Evolutionary conservation across 306 rosid genomes (phyloP).

Genomic region (Delonix regia): DNA sequence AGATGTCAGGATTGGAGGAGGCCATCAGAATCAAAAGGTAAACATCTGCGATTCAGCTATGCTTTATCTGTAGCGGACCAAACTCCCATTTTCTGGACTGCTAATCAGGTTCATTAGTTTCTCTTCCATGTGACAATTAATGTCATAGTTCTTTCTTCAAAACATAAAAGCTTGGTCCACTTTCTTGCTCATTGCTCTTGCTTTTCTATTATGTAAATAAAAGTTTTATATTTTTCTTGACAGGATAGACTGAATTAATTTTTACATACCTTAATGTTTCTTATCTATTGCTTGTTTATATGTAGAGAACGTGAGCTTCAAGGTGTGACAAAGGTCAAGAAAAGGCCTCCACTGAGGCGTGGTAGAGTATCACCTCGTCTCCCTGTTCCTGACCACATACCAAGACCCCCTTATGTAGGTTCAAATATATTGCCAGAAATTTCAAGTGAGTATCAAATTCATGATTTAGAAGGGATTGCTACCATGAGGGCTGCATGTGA

Average conservation of each 20-base stretch:
- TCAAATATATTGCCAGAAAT: conserved; percentile 73
- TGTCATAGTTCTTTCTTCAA: conserved; percentile 16
- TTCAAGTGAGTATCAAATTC: conserved; percentile 72
- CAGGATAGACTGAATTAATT: conserved; percentile 19
- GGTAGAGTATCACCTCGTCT: conserved; percentile 80
- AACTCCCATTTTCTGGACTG: conserved; percentile 12
- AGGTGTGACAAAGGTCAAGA: conserved; percentile 47
- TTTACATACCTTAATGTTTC: not conserved
- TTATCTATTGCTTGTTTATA: conserved; percentile 19
- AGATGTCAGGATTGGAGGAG: conserved; percentile 72
- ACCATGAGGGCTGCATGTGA: conserved; percentile 86
- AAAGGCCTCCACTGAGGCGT: conserved; percentile 70
- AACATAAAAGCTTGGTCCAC: not conserved
- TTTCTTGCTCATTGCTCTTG: conserved; percentile 29
- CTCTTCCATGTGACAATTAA: conserved; percentile 13
- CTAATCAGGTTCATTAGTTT: not conserved
- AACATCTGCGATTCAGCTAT: not conserved
- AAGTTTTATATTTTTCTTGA: not conserved
- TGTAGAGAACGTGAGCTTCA: conserved; percentile 74
- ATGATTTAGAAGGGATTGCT: conserved; percentile 73
- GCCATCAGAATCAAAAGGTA: conserved; percentile 82
- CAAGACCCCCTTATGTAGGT: conserved; percentile 83
- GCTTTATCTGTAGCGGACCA: conserved; percentile 9
- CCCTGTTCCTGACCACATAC: conserved; percentile 85
- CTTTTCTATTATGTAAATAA: conserved; percentile 19